Evolutionary conservation across 106 monocot species (phyloP).

Genomic region (Dendrobium huoshanense): DNA sequence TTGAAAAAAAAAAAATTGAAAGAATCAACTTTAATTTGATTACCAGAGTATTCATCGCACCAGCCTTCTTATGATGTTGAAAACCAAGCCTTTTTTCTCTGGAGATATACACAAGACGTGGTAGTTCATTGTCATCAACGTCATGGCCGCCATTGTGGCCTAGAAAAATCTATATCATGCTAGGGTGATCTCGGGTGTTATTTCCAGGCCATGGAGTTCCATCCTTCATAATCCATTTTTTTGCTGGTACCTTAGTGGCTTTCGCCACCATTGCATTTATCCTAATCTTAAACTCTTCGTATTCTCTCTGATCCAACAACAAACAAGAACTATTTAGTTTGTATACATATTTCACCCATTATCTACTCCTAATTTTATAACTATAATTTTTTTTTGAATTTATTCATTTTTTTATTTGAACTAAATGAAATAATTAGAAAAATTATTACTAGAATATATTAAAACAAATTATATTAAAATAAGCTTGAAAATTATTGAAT

Average conservation of each 20-base stretch:
- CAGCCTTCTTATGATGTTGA: constrained; percentile 98
- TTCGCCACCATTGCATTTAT: constrained; percentile 93
- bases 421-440: no score
- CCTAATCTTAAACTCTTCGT: constrained; percentile 91
- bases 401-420: no score
- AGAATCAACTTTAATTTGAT: background rate
- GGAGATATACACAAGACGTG: constrained; percentile 90
- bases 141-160: constrained; percentile 90
- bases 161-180: constrained; percentile 98
- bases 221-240: constrained; percentile 89
- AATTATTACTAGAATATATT: no score
- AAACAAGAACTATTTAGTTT: background rate
- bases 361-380: no score
- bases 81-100: constrained; percentile 96
- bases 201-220: constrained; percentile 94
- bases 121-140: constrained; percentile 84
- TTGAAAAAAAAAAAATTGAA: background rate
- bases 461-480: no score
- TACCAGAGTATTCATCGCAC: constrained; percentile 97
- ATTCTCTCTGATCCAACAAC: constrained; percentile 62
- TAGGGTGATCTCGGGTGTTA: constrained; percentile 92
- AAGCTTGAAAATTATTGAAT: no score
- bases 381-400: no score
- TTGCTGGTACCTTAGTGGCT: constrained; percentile 68
- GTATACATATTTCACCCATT: no score